Conservation (phyloP, 2,329 filamentous ascomycete species). For the Cryphonectria nitschkei region DNA sequence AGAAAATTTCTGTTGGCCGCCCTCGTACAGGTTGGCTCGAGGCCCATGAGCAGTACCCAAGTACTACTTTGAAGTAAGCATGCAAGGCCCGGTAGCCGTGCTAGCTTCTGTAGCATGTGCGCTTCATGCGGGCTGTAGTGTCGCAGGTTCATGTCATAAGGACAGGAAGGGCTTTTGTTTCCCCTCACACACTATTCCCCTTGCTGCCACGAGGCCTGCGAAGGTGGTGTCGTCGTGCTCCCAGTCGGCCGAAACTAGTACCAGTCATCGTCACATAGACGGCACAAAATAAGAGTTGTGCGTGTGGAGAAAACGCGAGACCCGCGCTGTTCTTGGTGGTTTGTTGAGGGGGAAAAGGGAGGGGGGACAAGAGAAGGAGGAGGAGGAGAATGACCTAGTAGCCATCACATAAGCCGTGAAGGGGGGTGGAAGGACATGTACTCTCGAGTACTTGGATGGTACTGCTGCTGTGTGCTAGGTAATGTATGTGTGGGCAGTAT, state of each 20-base stretch:
- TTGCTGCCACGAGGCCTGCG: conserved; percentile 2
- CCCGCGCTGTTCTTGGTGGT: not conserved
- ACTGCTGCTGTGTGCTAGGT: not conserved
- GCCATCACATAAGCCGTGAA: not conserved
- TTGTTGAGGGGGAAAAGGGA: too few species aligned
- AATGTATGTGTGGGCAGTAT: not conserved
- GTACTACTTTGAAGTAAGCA: not conserved
- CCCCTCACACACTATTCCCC: not conserved
- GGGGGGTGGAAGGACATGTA: not conserved
- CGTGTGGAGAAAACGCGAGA: not conserved
- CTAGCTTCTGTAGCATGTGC: not conserved
- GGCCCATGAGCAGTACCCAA: not conserved
- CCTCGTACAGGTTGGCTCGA: not conserved
- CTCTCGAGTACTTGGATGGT: not conserved
- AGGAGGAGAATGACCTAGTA: not conserved
- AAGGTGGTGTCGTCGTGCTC: not conserved
- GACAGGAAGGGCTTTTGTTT: not conserved
- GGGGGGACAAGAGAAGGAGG: not conserved
- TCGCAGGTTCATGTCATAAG: not conserved
- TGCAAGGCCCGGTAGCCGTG: not conserved
- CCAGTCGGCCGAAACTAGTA: not conserved
- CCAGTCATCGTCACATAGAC: not conserved
- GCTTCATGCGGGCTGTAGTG: not conserved
- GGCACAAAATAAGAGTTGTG: not conserved
- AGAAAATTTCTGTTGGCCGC: conserved; percentile 11